Evolutionary conservation across 495 filamentous ascomycete species (phyloP), one percentile per base, ranked within the genome.

Genomic region (Gamarada debralockiae): DNA sequence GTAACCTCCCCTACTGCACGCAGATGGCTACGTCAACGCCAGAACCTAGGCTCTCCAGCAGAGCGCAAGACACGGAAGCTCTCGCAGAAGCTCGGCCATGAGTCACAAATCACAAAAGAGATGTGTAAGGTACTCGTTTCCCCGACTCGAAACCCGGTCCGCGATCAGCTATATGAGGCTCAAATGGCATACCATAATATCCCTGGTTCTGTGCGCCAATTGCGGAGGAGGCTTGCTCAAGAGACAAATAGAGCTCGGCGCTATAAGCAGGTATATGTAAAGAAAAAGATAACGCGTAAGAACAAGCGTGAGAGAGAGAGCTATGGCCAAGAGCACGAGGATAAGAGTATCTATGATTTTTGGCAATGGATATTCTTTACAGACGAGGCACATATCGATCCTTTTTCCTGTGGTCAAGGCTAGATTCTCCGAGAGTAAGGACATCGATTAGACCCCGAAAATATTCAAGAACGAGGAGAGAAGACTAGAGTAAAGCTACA

Each of bases 121-220:
- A 20, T 27, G 14, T 34, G 31, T 34, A 34, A 34, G 27, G 21
- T 21, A 25, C 20, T n/a, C n/a, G n/a, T n/a, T n/a, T n/a, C n/a
- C n/a, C n/a, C n/a, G n/a, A n/a, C n/a, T n/a, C n/a, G n/a, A 48
- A 54, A 51, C 17, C 51, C 51, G 9, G 27, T 54, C 20, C 51
- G 51, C n/a, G 33, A 54, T 31, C 18, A 54, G 51, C 15, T 18
- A 1, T 54, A 47, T 34, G 43, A 48, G 25, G 42, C 51, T 13
- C 29, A 47, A 40, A 25, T 48, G n/a, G 20, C 36, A 17, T 21
- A 37, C 34, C 24, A 38, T 31, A 25, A 54, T 10, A 29, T 54
- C 14, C 8, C 12, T 8, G 38, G 10, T 8, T 12, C 9, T 20
- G 18, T 20, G 7, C 38, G 38, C 7, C 7, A 6, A 10, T 15